Conservation (phyloP, 2,329 filamentous ascomycete genomes). For the Diaporthe sp. region DNA sequence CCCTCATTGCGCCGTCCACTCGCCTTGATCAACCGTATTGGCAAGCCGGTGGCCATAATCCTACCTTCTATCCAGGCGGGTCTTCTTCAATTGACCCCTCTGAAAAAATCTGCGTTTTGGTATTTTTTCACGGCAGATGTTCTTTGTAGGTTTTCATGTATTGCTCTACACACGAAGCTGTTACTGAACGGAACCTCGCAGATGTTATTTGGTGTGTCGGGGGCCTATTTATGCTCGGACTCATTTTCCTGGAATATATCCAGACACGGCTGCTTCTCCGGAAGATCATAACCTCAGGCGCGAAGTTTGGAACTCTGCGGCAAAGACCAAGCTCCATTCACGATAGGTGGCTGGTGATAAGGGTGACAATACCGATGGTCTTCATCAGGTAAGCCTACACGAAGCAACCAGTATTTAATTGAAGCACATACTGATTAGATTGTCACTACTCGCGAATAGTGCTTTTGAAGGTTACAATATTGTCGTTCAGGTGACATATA, state of each 20-base stretch:
- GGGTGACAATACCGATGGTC: conserved; percentile 27
- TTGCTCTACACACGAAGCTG: no score
- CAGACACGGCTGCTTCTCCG: conserved; percentile 34
- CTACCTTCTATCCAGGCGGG: conserved; percentile 9
- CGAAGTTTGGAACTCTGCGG: conserved; percentile 34
- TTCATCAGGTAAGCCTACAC: conserved; percentile 25
- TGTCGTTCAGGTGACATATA: conserved; percentile 1
- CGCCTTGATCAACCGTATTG: conserved; percentile 20
- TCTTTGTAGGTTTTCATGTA: conserved; percentile 23
- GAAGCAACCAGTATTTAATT: no score
- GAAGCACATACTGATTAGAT: not conserved
- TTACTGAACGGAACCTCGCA: not conserved
- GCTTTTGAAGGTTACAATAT: conserved; percentile 38
- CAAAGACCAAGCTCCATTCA: conserved; percentile 36
- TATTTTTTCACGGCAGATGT: conserved; percentile 30
- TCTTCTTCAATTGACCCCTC: not conserved
- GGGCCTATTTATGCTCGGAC: conserved; percentile 24
- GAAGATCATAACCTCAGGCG: conserved; percentile 21
- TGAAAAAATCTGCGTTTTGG: conserved; percentile 30
- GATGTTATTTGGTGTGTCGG: conserved; percentile 23
- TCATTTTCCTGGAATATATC: conserved; percentile 37
- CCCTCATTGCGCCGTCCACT: conserved; percentile 9
- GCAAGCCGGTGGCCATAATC: conserved; percentile 29
- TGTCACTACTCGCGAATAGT: not conserved
- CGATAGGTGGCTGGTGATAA: conserved; percentile 36